These are phyloP conservation scores for Lipomyces yamanashiensis DNA, from an alignment of 805 yeast species.

Conservation along the genomic window DNA sequence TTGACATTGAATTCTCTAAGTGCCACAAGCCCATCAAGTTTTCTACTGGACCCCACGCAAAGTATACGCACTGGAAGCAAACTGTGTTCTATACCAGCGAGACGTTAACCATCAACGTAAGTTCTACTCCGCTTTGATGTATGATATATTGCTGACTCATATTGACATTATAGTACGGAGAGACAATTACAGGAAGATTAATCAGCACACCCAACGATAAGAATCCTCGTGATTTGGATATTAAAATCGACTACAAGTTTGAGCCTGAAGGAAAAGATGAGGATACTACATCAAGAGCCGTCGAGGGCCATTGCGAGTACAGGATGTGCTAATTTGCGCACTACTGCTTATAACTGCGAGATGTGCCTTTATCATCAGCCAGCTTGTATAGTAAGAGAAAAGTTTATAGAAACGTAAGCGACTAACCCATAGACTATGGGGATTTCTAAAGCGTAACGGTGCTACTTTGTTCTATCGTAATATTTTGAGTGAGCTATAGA, in stretches of 20 bases:
- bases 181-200: conserved; percentile 69
- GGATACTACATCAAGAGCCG: not conserved
- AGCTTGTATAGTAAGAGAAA: not conserved
- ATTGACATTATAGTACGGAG: conserved; percentile 63
- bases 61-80: conserved; percentile 99
- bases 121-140: not conserved
- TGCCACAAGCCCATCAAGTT: conserved; percentile 61
- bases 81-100: conserved; percentile 89
- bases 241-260: conserved; percentile 65
- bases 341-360: not conserved
- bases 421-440: too few species aligned
- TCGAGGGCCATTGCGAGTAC: conserved; percentile 23
- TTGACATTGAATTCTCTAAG: conserved; percentile 83
- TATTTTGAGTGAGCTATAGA: too few species aligned
- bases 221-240: conserved; percentile 90
- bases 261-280: conserved; percentile 47
- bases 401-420: not conserved
- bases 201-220: conserved; percentile 73
- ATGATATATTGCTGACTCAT: not conserved
- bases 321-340: conserved; percentile 23
- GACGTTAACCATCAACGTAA: conserved; percentile 55
- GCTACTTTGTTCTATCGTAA: too few species aligned
- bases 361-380: not conserved
- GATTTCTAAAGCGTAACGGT: too few species aligned
- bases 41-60: conserved; percentile 92